phyloP scores from a whole-genome alignment of 331 rosid genomes.

The Malus hybrid region DNA sequence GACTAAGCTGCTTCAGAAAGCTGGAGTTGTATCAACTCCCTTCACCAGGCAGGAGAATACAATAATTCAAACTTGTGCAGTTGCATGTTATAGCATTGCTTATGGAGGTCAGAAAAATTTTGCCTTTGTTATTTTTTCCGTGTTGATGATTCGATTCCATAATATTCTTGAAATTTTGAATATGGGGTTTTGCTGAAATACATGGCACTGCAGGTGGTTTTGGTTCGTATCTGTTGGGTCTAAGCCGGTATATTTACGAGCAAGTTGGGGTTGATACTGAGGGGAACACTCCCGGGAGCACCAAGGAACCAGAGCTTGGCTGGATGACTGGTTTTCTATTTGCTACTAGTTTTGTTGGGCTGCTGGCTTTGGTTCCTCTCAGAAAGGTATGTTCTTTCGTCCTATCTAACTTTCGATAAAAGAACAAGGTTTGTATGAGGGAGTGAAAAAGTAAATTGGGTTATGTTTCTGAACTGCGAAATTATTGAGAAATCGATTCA shows the following conservation, averaged over 20 bases:
- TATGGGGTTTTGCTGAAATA: constrained; percentile 3
- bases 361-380: constrained; percentile 87
- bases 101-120: constrained; percentile 62
- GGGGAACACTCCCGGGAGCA: constrained; percentile 75
- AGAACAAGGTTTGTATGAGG: not conserved
- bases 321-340: constrained; percentile 97
- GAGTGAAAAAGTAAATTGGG: not conserved
- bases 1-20: constrained; percentile 74
- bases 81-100: constrained; percentile 90
- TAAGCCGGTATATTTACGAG: constrained; percentile 68
- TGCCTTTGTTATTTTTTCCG: not conserved
- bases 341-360: constrained; percentile 86
- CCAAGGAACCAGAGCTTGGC: constrained; percentile 80
- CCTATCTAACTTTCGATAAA: not conserved
- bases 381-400: constrained; percentile 52
- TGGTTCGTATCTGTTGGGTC: constrained; percentile 87
- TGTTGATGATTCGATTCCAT: not conserved
- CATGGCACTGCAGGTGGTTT: constrained; percentile 73
- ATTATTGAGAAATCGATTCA: not conserved
- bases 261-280: constrained; percentile 77
- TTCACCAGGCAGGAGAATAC: constrained; percentile 93
- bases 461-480: not conserved
- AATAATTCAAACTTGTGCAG: constrained; percentile 90
- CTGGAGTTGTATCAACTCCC: constrained; percentile 68
- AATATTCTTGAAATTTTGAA: not conserved